Percentiles rank a stretch among this genome's conserved stretches.
These are phyloP conservation scores for Aphanomyces cochlioides DNA, from an alignment of 352 stramenopile genomes.

Conservation along the genomic window DNA sequence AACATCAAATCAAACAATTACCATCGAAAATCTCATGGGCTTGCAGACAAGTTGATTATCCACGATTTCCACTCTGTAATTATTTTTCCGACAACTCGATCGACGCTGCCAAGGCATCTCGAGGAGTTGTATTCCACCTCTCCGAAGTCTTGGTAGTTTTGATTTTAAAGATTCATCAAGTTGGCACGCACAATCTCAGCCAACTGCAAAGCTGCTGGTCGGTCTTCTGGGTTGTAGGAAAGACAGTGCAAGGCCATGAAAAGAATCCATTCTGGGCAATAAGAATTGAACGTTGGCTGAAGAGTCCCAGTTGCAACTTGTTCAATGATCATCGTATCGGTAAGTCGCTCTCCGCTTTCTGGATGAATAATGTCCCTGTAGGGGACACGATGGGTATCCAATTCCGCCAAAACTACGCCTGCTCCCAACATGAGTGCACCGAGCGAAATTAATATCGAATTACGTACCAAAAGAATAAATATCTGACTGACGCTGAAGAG, in stretches of 20 bases:
- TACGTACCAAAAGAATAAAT: slow-evolving; percentile 19
- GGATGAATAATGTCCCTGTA: slow-evolving; percentile 10
- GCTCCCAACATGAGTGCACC: neutral
- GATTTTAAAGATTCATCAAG: no score
- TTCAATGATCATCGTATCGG: neutral
- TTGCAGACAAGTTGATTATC: no score
- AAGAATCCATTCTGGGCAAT: neutral
- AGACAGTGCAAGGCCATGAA: neutral
- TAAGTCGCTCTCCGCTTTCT: neutral
- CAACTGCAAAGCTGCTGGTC: neutral
- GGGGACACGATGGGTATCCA: slow-evolving; percentile 19
- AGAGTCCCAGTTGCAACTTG: neutral
- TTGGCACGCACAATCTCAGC: neutral
- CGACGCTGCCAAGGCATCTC: no score
- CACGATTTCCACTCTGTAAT: no score
- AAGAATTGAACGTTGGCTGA: neutral
- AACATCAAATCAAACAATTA: no score
- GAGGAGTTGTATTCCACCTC: no score
- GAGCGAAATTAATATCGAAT: neutral
- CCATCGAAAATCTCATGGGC: no score
- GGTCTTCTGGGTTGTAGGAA: neutral
- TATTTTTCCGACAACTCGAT: no score
- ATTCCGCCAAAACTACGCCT: slow-evolving; percentile 31
- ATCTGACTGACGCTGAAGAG: slow-evolving; percentile 2
- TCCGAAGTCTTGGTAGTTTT: no score